Evolutionary conservation across 345 rosid species (phyloP).

Genomic region (Aethionema arabicum): DNA sequence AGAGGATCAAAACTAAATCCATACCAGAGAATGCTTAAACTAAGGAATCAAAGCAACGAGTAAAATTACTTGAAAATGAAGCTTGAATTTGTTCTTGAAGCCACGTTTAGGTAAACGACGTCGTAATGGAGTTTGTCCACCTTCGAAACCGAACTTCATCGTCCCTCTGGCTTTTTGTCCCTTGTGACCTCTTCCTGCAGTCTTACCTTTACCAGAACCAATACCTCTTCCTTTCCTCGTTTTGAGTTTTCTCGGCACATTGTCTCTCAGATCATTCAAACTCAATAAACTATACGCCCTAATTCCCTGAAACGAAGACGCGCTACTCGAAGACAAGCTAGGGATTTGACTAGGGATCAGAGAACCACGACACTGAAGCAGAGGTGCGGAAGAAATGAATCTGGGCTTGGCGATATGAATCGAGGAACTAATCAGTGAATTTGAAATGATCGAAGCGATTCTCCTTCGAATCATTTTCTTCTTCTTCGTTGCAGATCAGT

Average conservation of each 20-base stretch:
- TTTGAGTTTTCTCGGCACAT: slow-evolving; percentile 85
- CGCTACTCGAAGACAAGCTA: slow-evolving; percentile 10
- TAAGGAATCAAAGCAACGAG: not conserved
- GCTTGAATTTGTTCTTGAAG: slow-evolving; percentile 83
- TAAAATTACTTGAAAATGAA: slow-evolving; percentile 71
- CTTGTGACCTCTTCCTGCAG: slow-evolving; percentile 97
- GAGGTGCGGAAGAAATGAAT: slow-evolving; percentile 25
- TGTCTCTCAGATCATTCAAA: slow-evolving; percentile 85
- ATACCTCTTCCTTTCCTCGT: slow-evolving; percentile 97
- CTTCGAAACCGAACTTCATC: slow-evolving; percentile 88
- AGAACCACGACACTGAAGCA: slow-evolving; percentile 28
- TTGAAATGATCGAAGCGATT: slow-evolving; percentile 46
- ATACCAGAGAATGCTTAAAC: not conserved
- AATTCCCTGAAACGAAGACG: slow-evolving; percentile 39
- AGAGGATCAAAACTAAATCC: not conserved
- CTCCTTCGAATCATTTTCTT: slow-evolving; percentile 53
- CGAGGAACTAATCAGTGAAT: slow-evolving; percentile 36
- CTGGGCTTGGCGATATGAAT: slow-evolving; percentile 25
- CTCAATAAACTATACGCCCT: slow-evolving; percentile 69
- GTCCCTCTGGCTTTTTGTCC: slow-evolving; percentile 92
- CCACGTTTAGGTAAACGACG: slow-evolving; percentile 93
- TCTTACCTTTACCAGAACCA: slow-evolving; percentile 96
- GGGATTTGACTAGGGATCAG: slow-evolving; percentile 28
- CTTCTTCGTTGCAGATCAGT: slow-evolving; percentile 11
- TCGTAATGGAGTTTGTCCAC: slow-evolving; percentile 94